Conservation (phyloP, 164 flowering plant species). For the Taxillus chinensis region DNA sequence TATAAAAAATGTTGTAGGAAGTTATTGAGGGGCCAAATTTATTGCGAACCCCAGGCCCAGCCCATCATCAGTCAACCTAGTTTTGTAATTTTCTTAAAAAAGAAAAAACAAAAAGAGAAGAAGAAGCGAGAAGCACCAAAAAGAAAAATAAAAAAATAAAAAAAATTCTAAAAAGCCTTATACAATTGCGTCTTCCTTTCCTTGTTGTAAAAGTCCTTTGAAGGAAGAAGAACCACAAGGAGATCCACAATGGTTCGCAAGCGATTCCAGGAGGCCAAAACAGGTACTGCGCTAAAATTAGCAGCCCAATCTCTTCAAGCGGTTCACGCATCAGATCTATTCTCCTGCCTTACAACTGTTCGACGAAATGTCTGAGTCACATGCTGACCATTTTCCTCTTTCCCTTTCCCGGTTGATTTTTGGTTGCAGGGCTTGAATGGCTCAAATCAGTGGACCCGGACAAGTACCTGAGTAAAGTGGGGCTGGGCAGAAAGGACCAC, state of each 20-base stretch:
- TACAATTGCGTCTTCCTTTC: no score
- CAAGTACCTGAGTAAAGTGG: slow-evolving; percentile 43
- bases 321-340: background rate
- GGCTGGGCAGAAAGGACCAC: slow-evolving; percentile 62
- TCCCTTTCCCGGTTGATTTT: background rate
- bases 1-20: no score
- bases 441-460: slow-evolving; percentile 21
- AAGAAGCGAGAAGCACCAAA: no score
- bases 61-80: no score
- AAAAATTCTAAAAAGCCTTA: no score
- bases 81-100: no score
- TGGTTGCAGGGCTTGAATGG: slow-evolving; percentile 15
- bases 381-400: background rate
- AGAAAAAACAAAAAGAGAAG: no score
- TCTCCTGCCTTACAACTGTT: slow-evolving; percentile 19
- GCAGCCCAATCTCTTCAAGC: background rate
- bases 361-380: slow-evolving; percentile 25
- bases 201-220: no score
- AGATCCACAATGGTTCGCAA: slow-evolving; percentile 27
- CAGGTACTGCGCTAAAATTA: slow-evolving; percentile 18
- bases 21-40: no score
- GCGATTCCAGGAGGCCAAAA: slow-evolving; percentile 25
- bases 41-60: no score
- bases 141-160: no score
- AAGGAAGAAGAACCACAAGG: no score